Evolutionary conservation across 208 protist genomes (phyloP), one percentile per base, ranked within the genome.

Genomic region (Acanthamoeba healyi): DNA sequence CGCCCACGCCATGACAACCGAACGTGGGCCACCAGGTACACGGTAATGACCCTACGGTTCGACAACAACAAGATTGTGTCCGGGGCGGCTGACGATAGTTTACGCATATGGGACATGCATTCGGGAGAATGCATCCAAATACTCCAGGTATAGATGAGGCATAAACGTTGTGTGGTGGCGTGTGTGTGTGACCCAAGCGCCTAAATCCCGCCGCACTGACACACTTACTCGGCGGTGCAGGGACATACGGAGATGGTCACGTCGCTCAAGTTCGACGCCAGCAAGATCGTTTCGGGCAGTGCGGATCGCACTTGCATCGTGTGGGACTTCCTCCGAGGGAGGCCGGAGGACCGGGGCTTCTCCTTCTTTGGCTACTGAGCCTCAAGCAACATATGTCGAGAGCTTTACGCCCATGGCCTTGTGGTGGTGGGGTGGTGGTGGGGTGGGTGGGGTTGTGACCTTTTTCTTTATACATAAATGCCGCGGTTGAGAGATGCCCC

Each of bases 11-110:
- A 32, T 15, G 24, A 38, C 32, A 1, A 29, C 7, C 24, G 7
- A 29, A 38, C n/a, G 24, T 26, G n/a, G n/a, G n/a, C n/a, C n/a
- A n/a, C n/a, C 29, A 87, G 84, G 6, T 91, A 91, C 29, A 91
- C 84, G n/a, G 84, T 91, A 1, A 91, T 91, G 84, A 72, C 9
- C 54, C 26, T 91, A 12, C 54, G 54, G 12, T 91, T 91, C 32
- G 84, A 91, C 38, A 63, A 91, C 40, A 91, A 91, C 61, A 91
- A 91, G 61, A 91, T 91, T 29, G 84, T 91, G 40, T 91, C 84
- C 17, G 84, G 84, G 26, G 84, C 84, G 0, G 84, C 84, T 32
- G 84, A 91, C n/a, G 84, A 91, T 32, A 72, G 84, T 54, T 32
- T 91, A 4, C 32, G 84, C 12, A 72, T 91, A 46, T 91, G 84